Percentiles rank a stretch among this genome's conserved stretches.
Evolutionary conservation across 2,329 filamentous ascomycete genomes (phyloP).

Genomic region (Teratosphaeria viscida): DNA sequence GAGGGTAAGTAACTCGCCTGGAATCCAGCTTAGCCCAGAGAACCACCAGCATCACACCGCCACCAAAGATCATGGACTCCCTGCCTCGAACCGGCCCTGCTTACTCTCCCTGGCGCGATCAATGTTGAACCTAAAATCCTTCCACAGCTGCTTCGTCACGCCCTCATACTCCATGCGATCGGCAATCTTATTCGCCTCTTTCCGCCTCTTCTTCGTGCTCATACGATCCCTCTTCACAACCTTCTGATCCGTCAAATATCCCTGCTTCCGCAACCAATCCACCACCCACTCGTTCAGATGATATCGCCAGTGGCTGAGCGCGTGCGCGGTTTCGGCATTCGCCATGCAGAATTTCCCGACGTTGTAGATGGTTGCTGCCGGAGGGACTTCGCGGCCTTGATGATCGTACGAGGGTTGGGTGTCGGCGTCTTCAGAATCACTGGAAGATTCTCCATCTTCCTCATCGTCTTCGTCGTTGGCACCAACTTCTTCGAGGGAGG

Average conservation of each 20-base stretch:
- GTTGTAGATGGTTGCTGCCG: slow-evolving; percentile 39
- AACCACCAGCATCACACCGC: too few relatives aligned
- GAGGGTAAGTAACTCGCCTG: too few relatives aligned
- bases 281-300: slow-evolving; percentile 64
- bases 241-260: slow-evolving; percentile 47
- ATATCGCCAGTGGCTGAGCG: slow-evolving; percentile 64
- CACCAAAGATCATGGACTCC: background rate
- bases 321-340: slow-evolving; percentile 61
- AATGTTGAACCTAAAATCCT: slow-evolving; percentile 54
- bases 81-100: slow-evolving; percentile 17
- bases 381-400: slow-evolving; percentile 38
- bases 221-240: slow-evolving; percentile 52
- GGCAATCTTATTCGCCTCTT: slow-evolving; percentile 53
- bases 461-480: slow-evolving; percentile 6
- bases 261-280: slow-evolving; percentile 47
- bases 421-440: slow-evolving; percentile 13
- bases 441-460: slow-evolving; percentile 18
- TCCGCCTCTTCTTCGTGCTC: slow-evolving; percentile 48
- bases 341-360: slow-evolving; percentile 49
- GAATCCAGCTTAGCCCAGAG: too few relatives aligned
- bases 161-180: slow-evolving; percentile 51
- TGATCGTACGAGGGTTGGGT: slow-evolving; percentile 35
- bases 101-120: slow-evolving; percentile 46
- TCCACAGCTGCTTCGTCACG: slow-evolving; percentile 52
- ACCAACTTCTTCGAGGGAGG: slow-evolving; percentile 54